A percentile compares a stretch with the other conserved stretches of the same genome.
Evolutionary conservation across 1,139 yeast genomes (phyloP).

Genomic region (Nematodospora anomalae): DNA sequence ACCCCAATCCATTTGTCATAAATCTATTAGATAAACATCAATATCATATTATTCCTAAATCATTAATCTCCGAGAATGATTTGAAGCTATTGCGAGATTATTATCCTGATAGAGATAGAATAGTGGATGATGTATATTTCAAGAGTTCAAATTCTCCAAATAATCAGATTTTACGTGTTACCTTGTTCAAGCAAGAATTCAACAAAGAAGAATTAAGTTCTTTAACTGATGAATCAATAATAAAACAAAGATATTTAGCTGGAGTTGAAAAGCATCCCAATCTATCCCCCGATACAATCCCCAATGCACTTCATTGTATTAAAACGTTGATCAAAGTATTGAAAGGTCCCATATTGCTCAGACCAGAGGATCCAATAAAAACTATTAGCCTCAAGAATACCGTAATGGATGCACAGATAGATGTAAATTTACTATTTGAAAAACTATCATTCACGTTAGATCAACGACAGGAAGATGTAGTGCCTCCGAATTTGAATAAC

Average conservation of each 20-base stretch:
- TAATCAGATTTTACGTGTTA: slow-evolving; percentile 34
- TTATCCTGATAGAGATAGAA: slow-evolving; percentile 12
- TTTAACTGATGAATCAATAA: slow-evolving; percentile 26
- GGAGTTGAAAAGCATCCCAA: slow-evolving; percentile 30
- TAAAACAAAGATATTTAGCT: slow-evolving; percentile 30
- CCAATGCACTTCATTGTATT: slow-evolving; percentile 55
- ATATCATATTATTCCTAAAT: slow-evolving; percentile 33
- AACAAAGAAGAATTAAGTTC: slow-evolving; percentile 21
- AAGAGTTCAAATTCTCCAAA: slow-evolving; percentile 26
- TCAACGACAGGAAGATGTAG: slow-evolving; percentile 42
- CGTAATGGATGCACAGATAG: slow-evolving; percentile 53
- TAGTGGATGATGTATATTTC: slow-evolving; percentile 39
- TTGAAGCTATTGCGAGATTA: slow-evolving; percentile 16
- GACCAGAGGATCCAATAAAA: slow-evolving; percentile 44
- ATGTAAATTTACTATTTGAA: slow-evolving; percentile 50
- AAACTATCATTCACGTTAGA: slow-evolving; percentile 46
- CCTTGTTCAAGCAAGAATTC: slow-evolving; percentile 36
- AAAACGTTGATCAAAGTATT: slow-evolving; percentile 58
- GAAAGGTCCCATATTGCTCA: slow-evolving; percentile 56
- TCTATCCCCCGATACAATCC: slow-evolving; percentile 37
- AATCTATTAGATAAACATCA: slow-evolving; percentile 32
- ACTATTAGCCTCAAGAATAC: slow-evolving; percentile 53
- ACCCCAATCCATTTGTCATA: slow-evolving; percentile 23
- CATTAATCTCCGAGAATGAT: slow-evolving; percentile 29
- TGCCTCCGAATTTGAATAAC: slow-evolving; percentile 54